Percentiles rank a stretch among this genome's conserved stretches.
Conservation (phyloP, 2,329 filamentous ascomycete genomes). For the Chaetomium strumarium region DNA sequence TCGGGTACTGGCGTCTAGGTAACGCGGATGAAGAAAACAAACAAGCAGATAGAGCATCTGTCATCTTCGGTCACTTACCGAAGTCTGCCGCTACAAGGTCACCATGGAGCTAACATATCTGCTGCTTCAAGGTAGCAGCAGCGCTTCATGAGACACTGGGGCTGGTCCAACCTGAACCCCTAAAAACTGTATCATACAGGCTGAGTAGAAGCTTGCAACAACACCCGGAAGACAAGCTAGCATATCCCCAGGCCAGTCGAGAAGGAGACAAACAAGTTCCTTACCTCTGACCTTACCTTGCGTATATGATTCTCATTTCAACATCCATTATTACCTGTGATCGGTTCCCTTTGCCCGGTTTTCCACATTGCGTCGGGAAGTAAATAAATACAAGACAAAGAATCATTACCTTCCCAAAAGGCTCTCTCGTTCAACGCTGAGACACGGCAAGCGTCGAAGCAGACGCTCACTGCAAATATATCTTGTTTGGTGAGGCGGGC, state of each 20-base stretch:
- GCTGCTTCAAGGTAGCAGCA: too few species aligned
- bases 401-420: neutral
- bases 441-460: neutral
- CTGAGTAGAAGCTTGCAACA: neutral
- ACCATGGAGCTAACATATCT: neutral
- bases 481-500: too few species aligned
- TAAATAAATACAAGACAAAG: conserved; percentile 13
- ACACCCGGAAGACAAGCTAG: neutral
- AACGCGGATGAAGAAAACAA: conserved; percentile 8
- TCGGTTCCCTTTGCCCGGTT: conserved; percentile 3
- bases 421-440: neutral
- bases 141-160: neutral
- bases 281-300: conserved; percentile 31
- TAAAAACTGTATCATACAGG: neutral
- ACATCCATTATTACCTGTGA: conserved; percentile 14
- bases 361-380: conserved; percentile 3
- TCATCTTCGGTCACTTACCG: neutral
- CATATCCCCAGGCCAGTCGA: conserved; percentile 20
- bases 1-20: conserved; percentile 8
- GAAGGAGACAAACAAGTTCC: conserved; percentile 21
- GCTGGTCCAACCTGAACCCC: neutral
- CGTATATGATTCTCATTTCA: neutral
- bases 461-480: too few species aligned
- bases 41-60: conserved; percentile 25
- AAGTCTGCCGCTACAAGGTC: neutral